These are phyloP conservation scores for Calonectria pseudoturangicola DNA, from an alignment of 2,329 filamentous ascomycete species.

Conservation along the genomic window DNA sequence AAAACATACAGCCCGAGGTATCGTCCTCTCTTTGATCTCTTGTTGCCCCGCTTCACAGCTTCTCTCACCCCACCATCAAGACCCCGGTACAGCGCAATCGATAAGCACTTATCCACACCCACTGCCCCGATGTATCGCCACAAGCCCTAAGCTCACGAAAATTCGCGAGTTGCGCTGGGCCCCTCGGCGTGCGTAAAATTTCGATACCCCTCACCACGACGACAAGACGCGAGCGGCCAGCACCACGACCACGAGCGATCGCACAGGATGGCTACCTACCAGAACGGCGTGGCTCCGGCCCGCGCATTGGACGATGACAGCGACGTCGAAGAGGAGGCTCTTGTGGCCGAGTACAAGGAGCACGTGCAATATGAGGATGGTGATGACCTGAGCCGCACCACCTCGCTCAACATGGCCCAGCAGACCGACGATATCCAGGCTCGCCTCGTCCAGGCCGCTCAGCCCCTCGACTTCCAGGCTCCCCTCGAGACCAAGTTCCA, in stretches of 20 bases:
- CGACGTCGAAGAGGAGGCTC: constrained; percentile 95
- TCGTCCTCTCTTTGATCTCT: constrained; percentile 35
- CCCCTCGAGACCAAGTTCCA: constrained; percentile 97
- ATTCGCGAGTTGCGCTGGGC: constrained; percentile 55
- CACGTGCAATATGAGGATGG: constrained; percentile 96
- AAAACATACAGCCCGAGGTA: constrained; percentile 27
- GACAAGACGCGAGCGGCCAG: constrained; percentile 49
- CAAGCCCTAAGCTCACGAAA: constrained; percentile 64
- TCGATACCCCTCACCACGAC: constrained; percentile 58
- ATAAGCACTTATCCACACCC: constrained; percentile 53
- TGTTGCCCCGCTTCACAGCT: constrained; percentile 55
- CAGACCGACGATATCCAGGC: constrained; percentile 95
- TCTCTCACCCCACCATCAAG: constrained; percentile 45
- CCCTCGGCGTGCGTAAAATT: constrained; percentile 61
- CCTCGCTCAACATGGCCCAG: constrained; percentile 80
- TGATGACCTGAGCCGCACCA: constrained; percentile 85
- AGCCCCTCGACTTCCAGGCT: constrained; percentile 96
- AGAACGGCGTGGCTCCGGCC: constrained; percentile 76
- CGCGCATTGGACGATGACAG: constrained; percentile 85
- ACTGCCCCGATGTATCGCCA: constrained; percentile 53
- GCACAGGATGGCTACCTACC: constrained; percentile 75
- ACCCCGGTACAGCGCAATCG: constrained; percentile 53
- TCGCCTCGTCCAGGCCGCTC: constrained; percentile 91
- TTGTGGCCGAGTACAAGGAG: constrained; percentile 96
- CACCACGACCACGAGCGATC: constrained; percentile 57